Evolutionary conservation across 2,329 filamentous ascomycete genomes (phyloP).

Genomic region (Colletotrichum lindemuthianum): DNA sequence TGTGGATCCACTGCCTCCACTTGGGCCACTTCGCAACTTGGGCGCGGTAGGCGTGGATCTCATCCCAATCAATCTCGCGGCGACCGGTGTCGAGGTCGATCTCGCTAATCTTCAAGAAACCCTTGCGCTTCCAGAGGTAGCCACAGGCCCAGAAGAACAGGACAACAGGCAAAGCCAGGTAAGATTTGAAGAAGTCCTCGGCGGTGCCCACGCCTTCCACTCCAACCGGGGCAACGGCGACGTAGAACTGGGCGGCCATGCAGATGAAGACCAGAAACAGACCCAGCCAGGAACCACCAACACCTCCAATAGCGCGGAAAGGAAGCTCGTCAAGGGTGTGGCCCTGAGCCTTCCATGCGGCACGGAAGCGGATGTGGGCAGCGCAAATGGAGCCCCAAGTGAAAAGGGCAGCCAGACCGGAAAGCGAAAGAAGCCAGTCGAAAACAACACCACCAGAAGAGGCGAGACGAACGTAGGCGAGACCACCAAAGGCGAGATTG

Average conservation of each 20-base stretch:
- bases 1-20: constrained; percentile 56
- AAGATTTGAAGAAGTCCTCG: constrained; percentile 64
- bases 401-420: constrained; percentile 70
- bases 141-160: constrained; percentile 64
- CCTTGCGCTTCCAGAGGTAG: constrained; percentile 72
- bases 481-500: constrained; percentile 56
- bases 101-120: constrained; percentile 66
- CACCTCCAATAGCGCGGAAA: constrained; percentile 68
- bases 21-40: constrained; percentile 60
- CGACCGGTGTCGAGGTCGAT: constrained; percentile 76
- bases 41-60: constrained; percentile 65
- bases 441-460: constrained; percentile 63
- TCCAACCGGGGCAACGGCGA: constrained; percentile 53
- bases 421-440: constrained; percentile 72
- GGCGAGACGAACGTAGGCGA: constrained; percentile 58
- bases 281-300: constrained; percentile 71
- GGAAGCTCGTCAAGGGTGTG: constrained; percentile 72
- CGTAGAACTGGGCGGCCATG: constrained; percentile 62
- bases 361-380: constrained; percentile 74
- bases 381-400: constrained; percentile 74
- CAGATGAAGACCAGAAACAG: constrained; percentile 65
- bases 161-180: constrained; percentile 64
- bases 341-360: constrained; percentile 67
- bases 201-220: constrained; percentile 47
- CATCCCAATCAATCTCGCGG: constrained; percentile 72